Evolutionary conservation across 352 stramenopile species (phyloP).

Genomic region (Phytophthora pinifolia): DNA sequence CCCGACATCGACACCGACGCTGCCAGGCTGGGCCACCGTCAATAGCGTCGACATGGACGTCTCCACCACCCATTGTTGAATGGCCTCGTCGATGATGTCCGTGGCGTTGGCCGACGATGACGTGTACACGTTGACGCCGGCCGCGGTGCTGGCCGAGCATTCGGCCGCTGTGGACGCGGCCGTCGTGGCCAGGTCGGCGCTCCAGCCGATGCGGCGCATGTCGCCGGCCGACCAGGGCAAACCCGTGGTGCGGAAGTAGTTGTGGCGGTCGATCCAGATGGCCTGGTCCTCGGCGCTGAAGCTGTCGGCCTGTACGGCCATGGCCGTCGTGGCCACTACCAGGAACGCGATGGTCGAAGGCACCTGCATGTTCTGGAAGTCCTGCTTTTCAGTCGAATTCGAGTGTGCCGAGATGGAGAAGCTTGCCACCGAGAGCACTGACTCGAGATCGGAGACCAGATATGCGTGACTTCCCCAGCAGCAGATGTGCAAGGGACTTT

Average conservation of each 20-base stretch:
- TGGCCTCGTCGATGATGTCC: constrained; percentile 50
- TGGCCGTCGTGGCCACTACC: background rate
- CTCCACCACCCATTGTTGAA: constrained; percentile 62
- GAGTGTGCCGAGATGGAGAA: constrained; percentile 16
- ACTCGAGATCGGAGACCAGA: too few species aligned
- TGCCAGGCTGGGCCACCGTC: constrained; percentile 46
- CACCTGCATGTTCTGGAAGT: constrained; percentile 22
- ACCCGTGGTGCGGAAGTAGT: constrained; percentile 79
- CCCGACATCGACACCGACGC: constrained; percentile 45
- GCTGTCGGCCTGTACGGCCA: constrained; percentile 13
- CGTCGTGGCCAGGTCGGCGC: constrained; percentile 37
- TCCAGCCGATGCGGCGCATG: constrained; percentile 75
- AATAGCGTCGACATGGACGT: constrained; percentile 48
- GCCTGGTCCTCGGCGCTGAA: constrained; percentile 45
- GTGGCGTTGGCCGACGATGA: constrained; percentile 31
- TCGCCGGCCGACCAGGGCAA: constrained; percentile 61
- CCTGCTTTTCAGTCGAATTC: constrained; percentile 10
- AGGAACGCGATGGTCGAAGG: constrained; percentile 13
- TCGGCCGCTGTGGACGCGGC: constrained; percentile 39
- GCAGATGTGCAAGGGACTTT: too few species aligned
- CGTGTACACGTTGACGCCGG: constrained; percentile 51
- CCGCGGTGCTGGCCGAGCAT: constrained; percentile 36
- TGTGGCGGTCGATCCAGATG: constrained; percentile 73
- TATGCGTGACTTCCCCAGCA: too few species aligned
- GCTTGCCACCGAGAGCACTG: background rate